These are phyloP conservation scores for Russula griseocarnosa DNA, from an alignment of 768 basidiomycete species.

Conservation along the genomic window DNA sequence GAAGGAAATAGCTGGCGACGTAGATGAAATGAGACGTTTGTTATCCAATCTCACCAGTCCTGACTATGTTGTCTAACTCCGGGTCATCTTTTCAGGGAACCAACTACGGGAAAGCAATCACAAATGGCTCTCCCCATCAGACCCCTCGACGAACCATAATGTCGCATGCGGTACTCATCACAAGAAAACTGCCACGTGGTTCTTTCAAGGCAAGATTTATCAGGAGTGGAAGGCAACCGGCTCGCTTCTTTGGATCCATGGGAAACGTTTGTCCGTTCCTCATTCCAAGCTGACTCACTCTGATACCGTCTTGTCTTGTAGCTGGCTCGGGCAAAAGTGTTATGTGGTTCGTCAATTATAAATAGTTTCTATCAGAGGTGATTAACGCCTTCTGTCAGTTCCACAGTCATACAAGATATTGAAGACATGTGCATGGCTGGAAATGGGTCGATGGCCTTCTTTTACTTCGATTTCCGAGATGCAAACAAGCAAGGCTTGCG, in stretches of 20 bases:
- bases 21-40: background rate
- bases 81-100: background rate
- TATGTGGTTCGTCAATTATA: constrained; percentile 5
- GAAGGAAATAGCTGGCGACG: background rate
- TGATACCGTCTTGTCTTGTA: background rate
- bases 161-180: background rate
- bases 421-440: background rate
- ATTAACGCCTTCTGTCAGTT: background rate
- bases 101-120: background rate
- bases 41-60: background rate
- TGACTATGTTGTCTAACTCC: background rate
- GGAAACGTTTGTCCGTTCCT: constrained; percentile 6
- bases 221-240: background rate
- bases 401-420: constrained; percentile 3
- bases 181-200: background rate
- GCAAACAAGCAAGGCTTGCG: background rate
- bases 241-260: constrained; percentile 6
- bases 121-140: constrained; percentile 12
- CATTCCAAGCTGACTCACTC: too few species aligned
- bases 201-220: background rate
- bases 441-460: background rate
- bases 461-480: constrained; percentile 5
- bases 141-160: constrained; percentile 10
- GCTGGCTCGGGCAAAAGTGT: constrained; percentile 15
- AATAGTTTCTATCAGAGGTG: background rate